Conservation (phyloP, 768 basidiomycete genomes). For the Lactifluus piperatus region DNA sequence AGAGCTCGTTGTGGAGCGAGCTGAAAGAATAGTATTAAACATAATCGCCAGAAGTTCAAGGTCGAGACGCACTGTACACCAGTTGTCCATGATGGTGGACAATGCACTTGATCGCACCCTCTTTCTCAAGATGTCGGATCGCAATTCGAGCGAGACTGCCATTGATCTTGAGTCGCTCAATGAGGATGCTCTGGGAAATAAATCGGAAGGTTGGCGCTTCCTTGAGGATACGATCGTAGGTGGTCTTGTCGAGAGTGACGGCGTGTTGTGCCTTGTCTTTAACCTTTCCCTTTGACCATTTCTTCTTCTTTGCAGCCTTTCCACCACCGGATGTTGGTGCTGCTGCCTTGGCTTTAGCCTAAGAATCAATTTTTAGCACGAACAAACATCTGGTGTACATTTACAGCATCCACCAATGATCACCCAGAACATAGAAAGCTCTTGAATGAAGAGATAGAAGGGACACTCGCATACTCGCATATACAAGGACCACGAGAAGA, state of each 20-base stretch:
- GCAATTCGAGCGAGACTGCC: conserved; percentile 88
- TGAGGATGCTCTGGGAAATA: conserved; percentile 96
- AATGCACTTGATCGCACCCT: conserved; percentile 90
- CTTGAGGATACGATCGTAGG: conserved; percentile 91
- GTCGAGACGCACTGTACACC: conserved; percentile 77
- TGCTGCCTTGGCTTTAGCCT: conserved; percentile 60
- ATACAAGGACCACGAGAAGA: neutral
- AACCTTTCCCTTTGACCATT: conserved; percentile 99
- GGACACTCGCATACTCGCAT: too few relatives aligned
- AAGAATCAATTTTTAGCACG: conserved; percentile 11
- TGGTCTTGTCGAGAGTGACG: conserved; percentile 88
- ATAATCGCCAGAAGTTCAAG: neutral
- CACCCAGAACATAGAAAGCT: neutral
- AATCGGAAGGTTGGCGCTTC: conserved; percentile 99
- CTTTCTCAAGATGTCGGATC: conserved; percentile 88
- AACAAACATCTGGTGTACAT: conserved; percentile 21
- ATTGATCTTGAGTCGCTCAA: conserved; percentile 96
- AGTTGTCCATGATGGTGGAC: conserved; percentile 93
- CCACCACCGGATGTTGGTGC: conserved; percentile 62
- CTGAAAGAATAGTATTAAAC: neutral
- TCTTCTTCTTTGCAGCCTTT: conserved; percentile 98
- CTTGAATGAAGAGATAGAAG: neutral
- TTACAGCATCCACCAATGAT: conserved; percentile 25
- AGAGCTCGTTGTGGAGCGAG: conserved; percentile 21
- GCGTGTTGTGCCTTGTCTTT: conserved; percentile 99